Base-by-base conservation (phyloP, 306 rosid genomes). In the Cajanus cajan region DNA sequence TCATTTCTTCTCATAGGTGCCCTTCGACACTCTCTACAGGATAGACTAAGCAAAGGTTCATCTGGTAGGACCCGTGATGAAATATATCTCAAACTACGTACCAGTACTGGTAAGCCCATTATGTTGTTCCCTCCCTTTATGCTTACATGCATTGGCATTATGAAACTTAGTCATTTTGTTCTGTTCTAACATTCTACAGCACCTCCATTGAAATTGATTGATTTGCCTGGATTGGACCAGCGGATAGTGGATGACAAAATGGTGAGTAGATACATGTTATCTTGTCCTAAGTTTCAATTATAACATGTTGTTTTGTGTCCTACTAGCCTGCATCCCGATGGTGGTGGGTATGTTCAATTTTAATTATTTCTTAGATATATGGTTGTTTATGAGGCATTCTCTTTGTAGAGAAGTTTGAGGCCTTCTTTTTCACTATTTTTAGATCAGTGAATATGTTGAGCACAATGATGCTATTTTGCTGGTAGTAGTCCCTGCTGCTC, bases 141-240 rank as follows among this genome's bases (percentile, higher is more conserved):
- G 33, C 50, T 28, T 34, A 25, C 58, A 18, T 76, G 71, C 54
- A 63, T 68, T 39, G 70, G 6, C 43, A 69, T 65, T 72, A 15
- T 28, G 31, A 28, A 22, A 43, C 62, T 82, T 37, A 77, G 41
- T 18, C 64, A 43, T 57, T 31, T 57, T 78, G 39, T 76, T 81
- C 52, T 47, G 16, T 80, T 57, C 73, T 65, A 5, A 57, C 59
- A 63, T 87, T 82, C 74, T 67, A 51, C 97, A 92, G 97, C 96
- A 50, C 98, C 99, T 71, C 91, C 99, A 15, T 79, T 95, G 87
- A 95, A 90, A 79, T 91, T 95, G 94, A 86, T 93, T 82, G 99
- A 95, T 85, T 89, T 95, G 78, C 99, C 99, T 58, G 99, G 99
- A 79, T 76, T 95, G 83, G 98, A 95, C 87, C 99, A 95, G 72